A percentile compares a stretch with the other conserved stretches of the same genome.
phyloP scores from a whole-genome alignment of 257 asterid species.

The Plantago major region DNA sequence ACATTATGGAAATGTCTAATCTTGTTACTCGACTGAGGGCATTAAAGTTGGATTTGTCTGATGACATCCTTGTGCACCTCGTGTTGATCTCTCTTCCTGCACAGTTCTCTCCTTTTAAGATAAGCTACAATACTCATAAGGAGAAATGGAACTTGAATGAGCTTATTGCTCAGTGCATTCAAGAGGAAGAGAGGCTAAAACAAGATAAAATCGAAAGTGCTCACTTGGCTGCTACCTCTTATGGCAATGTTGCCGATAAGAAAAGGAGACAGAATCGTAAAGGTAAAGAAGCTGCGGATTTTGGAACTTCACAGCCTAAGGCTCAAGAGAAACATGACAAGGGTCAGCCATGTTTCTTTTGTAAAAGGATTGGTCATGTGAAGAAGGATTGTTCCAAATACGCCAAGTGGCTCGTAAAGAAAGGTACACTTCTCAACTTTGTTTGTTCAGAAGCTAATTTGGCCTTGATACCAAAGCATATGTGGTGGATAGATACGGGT shows the following conservation, averaged over 20 bases:
- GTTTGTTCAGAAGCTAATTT: conserved; percentile 13
- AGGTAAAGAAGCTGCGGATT: background rate
- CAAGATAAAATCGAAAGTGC: conserved; percentile 1
- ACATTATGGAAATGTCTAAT: background rate
- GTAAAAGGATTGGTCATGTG: background rate
- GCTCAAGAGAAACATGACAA: background rate
- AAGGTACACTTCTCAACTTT: background rate
- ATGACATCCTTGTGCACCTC: background rate
- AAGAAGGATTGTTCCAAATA: background rate
- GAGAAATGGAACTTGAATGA: background rate
- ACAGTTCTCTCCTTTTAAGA: conserved; percentile 2
- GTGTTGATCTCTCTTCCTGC: background rate
- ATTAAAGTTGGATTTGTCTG: background rate
- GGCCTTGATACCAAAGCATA: background rate
- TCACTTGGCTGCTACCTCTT: background rate
- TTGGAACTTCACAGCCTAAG: background rate
- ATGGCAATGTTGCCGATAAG: background rate
- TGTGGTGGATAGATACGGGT: no score
- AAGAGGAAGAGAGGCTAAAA: background rate
- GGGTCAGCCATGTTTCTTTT: background rate
- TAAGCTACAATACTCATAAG: background rate
- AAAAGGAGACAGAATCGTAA: background rate
- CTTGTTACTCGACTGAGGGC: background rate
- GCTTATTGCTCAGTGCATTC: background rate
- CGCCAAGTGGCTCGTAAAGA: background rate